phyloP scores from a whole-genome alignment of 2,329 filamentous ascomycete genomes.

The Tolypocladium capitatum region DNA sequence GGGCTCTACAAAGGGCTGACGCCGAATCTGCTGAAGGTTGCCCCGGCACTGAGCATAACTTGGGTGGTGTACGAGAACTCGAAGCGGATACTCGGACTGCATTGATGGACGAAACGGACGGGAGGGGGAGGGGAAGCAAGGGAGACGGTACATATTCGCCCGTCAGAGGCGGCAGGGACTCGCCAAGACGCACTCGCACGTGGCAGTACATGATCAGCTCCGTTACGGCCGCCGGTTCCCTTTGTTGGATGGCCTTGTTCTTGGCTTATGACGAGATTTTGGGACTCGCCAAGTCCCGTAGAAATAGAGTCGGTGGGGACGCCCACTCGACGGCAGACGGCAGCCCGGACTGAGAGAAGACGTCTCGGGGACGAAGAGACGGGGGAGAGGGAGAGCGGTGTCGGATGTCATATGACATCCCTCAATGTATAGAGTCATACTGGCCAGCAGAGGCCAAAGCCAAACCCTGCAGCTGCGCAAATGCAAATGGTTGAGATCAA shows the following conservation, averaged over 20 bases:
- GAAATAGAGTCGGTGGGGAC: background rate
- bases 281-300: background rate
- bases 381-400: background rate
- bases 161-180: background rate
- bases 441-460: background rate
- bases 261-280: background rate
- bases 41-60: conserved; percentile 87
- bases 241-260: background rate
- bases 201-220: background rate
- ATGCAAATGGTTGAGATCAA: background rate
- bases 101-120: conserved; percentile 11
- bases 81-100: conserved; percentile 54
- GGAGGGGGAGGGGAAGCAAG: background rate
- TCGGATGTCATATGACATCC: background rate
- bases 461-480: background rate
- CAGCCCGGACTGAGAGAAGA: background rate
- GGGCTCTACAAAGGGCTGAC: conserved; percentile 92
- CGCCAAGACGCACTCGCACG: background rate
- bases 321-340: no score
- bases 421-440: conserved; percentile 4
- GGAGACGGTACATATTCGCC: background rate
- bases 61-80: conserved; percentile 90
- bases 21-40: conserved; percentile 90
- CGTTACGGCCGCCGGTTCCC: background rate
- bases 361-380: background rate